A percentile compares a stretch with the other conserved stretches of the same genome.
phyloP scores from a whole-genome alignment of 2,329 filamentous ascomycete genomes.

The Coleophoma eucalyptorum region DNA sequence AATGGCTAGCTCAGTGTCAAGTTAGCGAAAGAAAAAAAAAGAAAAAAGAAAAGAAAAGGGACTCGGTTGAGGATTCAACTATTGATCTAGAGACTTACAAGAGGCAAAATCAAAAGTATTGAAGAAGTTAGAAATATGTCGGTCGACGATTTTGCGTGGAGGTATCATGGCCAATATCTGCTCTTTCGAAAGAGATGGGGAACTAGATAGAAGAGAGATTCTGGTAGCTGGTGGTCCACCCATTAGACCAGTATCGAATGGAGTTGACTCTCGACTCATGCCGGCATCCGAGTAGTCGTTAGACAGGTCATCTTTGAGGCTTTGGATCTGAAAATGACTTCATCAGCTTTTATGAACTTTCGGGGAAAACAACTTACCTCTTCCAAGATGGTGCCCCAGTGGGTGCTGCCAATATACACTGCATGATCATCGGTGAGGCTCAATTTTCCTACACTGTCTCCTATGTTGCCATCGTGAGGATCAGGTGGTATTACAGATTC shows the following conservation, averaged over 20 bases:
- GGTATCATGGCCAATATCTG: slow-evolving; percentile 44
- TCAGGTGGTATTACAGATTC: background rate
- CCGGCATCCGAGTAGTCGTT: slow-evolving; percentile 43
- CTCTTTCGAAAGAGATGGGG: slow-evolving; percentile 26
- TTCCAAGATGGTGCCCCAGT: slow-evolving; percentile 54
- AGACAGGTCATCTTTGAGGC: slow-evolving; percentile 47
- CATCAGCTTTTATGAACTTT: background rate
- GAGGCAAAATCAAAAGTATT: slow-evolving; percentile 1
- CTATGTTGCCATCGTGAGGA: background rate
- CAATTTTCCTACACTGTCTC: background rate
- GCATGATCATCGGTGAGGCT: slow-evolving; percentile 16
- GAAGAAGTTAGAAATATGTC: slow-evolving; percentile 48
- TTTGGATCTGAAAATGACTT: background rate
- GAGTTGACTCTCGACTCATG: slow-evolving; percentile 15
- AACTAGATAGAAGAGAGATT: background rate
- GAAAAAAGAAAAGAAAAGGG: too few relatives aligned
- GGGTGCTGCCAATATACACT: slow-evolving; percentile 51
- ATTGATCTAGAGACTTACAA: background rate
- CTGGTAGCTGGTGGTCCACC: background rate
- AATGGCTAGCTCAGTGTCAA: background rate
- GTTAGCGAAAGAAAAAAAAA: background rate
- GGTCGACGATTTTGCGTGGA: slow-evolving; percentile 39
- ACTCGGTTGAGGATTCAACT: background rate
- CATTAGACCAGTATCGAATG: background rate
- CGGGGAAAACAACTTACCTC: slow-evolving; percentile 37